phyloP scores from a whole-genome alignment of 176 grass and related monocot species.

The Carex kokanica region DNA sequence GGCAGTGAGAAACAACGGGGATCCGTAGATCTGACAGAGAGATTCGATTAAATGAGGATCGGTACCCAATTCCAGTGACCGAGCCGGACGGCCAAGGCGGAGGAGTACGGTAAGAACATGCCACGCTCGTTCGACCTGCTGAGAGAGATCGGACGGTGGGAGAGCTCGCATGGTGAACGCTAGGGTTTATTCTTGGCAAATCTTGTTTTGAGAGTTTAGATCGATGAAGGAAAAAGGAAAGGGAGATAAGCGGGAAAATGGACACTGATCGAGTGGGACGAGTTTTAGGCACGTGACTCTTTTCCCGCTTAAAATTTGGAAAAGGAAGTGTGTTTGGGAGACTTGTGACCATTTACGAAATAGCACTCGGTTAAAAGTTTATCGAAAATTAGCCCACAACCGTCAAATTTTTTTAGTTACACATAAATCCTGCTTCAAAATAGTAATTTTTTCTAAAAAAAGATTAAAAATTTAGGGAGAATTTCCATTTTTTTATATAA shows the following conservation, averaged over 20 bases:
- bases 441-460: too few species aligned
- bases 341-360: neutral
- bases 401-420: too few species aligned
- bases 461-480: too few species aligned
- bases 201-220: constrained; percentile 20
- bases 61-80: constrained; percentile 34
- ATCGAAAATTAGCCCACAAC: neutral
- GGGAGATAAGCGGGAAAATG: constrained; percentile 49
- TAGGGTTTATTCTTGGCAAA: neutral
- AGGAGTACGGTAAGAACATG: constrained; percentile 69
- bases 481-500: too few species aligned
- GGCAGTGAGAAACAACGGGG: constrained; percentile 43
- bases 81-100: constrained; percentile 51
- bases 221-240: neutral
- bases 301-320: constrained; percentile 5
- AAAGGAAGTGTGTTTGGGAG: too few species aligned
- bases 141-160: constrained; percentile 29
- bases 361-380: neutral
- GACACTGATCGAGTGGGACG: neutral
- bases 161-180: constrained; percentile 31
- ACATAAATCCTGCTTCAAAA: too few species aligned
- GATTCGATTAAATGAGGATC: constrained; percentile 24
- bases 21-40: constrained; percentile 42
- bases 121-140: constrained; percentile 64
- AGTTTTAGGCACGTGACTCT: neutral